Evolutionary conservation across 345 rosid species (phyloP).

Genomic region (Eucalyptus virginea): DNA sequence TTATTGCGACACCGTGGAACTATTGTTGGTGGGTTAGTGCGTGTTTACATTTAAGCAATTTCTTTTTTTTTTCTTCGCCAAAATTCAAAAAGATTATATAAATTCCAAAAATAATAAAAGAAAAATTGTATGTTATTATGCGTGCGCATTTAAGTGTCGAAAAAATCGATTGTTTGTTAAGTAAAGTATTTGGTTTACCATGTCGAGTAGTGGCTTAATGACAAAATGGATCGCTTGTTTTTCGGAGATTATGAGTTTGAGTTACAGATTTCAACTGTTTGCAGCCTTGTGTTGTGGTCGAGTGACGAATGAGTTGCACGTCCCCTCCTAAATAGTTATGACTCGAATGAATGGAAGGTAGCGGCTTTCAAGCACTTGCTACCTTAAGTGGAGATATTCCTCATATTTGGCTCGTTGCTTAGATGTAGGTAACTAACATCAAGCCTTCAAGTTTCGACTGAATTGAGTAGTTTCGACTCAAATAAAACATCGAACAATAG

Average conservation of each 20-base stretch:
- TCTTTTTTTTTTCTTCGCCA: neutral
- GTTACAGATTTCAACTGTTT: neutral
- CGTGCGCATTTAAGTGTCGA: neutral
- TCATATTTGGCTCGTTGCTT: neutral
- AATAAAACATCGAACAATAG: rapidly evolving
- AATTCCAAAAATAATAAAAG: too few species aligned
- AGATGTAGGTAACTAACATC: neutral
- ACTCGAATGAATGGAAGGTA: neutral
- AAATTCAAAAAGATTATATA: neutral
- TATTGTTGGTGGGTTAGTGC: neutral
- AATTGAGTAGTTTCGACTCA: neutral
- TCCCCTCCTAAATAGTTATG: neutral
- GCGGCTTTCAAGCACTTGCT: neutral
- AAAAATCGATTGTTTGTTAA: neutral
- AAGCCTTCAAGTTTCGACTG: rapidly evolving
- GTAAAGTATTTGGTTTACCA: neutral
- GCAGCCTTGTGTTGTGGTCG: neutral
- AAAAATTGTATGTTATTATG: neutral
- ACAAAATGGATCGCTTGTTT: neutral
- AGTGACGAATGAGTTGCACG: rapidly evolving
- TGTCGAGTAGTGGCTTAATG: neutral
- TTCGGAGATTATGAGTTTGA: neutral
- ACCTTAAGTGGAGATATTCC: neutral
- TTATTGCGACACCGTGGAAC: neutral
- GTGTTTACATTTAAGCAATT: neutral